Percentiles rank a stretch among this genome's conserved stretches.
phyloP scores from a whole-genome alignment of 495 filamentous ascomycete genomes.

The Hypoxylon perforatum region DNA sequence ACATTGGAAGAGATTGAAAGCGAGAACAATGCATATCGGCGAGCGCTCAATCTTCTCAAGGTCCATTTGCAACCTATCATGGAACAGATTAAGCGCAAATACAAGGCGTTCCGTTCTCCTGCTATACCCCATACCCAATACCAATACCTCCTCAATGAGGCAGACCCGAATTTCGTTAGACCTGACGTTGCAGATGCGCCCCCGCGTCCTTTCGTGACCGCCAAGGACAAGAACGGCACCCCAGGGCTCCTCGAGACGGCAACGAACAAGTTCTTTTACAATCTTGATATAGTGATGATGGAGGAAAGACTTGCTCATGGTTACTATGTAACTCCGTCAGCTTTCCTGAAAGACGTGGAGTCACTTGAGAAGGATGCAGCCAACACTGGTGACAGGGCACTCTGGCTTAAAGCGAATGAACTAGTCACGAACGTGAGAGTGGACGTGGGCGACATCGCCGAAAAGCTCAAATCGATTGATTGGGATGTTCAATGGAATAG shows the following conservation, averaged over 20 bases:
- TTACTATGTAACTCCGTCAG: conserved; percentile 87
- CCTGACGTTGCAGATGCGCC: conserved; percentile 76
- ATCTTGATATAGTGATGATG: conserved; percentile 90
- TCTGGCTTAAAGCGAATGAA: conserved; percentile 86
- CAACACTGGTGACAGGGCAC: conserved; percentile 77
- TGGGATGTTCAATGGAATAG: conserved; percentile 72
- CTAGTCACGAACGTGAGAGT: conserved; percentile 91
- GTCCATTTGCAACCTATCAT: conserved; percentile 89
- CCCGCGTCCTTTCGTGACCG: conserved; percentile 78
- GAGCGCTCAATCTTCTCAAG: conserved; percentile 85
- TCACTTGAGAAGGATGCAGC: conserved; percentile 84
- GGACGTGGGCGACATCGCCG: conserved; percentile 78
- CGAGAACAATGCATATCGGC: conserved; percentile 82
- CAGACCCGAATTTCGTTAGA: conserved; percentile 80
- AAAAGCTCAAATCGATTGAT: conserved; percentile 61
- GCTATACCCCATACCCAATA: conserved; percentile 78
- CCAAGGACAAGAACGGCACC: conserved; percentile 77
- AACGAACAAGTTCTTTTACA: conserved; percentile 89
- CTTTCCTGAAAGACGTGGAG: conserved; percentile 88
- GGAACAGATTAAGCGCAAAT: conserved; percentile 89
- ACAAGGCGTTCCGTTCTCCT: conserved; percentile 83
- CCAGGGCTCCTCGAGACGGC: conserved; percentile 73
- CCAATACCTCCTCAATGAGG: conserved; percentile 82
- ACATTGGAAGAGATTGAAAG: conserved; percentile 82
- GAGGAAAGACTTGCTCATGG: conserved; percentile 95